Conservation (phyloP, 1,284 basidiomycete genomes). For the Fomitopsis schrenkii region DNA sequence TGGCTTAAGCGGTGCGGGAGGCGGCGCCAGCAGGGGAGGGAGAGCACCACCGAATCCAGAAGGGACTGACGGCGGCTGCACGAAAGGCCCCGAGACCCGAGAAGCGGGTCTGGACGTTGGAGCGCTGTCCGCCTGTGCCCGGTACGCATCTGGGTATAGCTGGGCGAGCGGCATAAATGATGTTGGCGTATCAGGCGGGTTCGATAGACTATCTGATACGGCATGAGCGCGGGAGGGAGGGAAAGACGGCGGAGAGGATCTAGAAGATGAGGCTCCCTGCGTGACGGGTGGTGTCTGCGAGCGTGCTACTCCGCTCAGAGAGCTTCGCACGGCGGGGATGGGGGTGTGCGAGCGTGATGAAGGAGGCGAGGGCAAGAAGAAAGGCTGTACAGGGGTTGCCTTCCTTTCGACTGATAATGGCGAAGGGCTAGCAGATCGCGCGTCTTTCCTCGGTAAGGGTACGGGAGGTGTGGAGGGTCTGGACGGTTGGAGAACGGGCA, state of each 20-base stretch:
- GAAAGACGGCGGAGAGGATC: background rate
- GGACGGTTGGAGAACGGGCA: conserved; percentile 4
- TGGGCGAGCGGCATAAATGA: conserved; percentile 9
- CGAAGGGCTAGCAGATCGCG: conserved; percentile 6
- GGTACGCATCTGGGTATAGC: conserved; percentile 10
- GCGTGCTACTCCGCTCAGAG: background rate
- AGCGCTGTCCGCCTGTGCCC: background rate
- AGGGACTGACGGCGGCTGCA: conserved; percentile 10
- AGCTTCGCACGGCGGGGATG: background rate
- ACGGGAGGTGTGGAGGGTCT: conserved; percentile 4
- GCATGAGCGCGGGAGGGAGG: background rate
- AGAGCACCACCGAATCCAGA: background rate
- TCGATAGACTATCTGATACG: background rate
- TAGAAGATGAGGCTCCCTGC: background rate
- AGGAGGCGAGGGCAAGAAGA: conserved; percentile 12
- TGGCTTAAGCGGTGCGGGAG: conserved; percentile 26
- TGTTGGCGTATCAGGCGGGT: conserved; percentile 7
- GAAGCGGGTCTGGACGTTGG: conserved; percentile 8
- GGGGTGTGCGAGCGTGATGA: conserved; percentile 14
- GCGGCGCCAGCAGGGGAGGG: conserved; percentile 38
- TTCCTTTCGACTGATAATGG: conserved; percentile 2
- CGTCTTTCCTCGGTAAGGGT: background rate
- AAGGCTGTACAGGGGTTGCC: conserved; percentile 6
- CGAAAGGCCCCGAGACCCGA: conserved; percentile 5
- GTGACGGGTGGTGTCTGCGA: background rate